A percentile compares a stretch with the other conserved stretches of the same genome.
phyloP scores from a whole-genome alignment of 202 grass and related monocot genomes.

The Eragrostis tef region DNA sequence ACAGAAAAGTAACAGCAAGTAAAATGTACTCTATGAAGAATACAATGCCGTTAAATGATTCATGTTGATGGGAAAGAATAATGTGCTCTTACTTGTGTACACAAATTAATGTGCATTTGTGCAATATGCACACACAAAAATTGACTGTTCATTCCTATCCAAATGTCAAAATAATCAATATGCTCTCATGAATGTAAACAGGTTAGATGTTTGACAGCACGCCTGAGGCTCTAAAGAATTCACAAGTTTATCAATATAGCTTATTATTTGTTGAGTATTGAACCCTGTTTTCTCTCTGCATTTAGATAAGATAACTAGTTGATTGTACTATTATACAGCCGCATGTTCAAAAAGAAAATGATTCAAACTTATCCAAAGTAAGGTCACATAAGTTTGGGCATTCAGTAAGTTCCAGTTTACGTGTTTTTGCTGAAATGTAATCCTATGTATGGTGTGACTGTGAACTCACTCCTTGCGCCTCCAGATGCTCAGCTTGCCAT shows the following conservation, averaged over 20 bases:
- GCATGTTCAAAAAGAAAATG: background rate
- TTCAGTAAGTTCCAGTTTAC: constrained; percentile 3
- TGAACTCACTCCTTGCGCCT: constrained; percentile 76
- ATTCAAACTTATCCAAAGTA: constrained; percentile 6
- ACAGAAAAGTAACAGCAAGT: background rate
- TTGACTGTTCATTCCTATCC: constrained; percentile 8
- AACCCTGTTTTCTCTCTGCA: background rate
- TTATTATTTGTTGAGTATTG: constrained; percentile 7
- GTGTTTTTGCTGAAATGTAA: constrained; percentile 11
- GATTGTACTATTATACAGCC: constrained; percentile 21
- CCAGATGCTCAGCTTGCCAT: constrained; percentile 93
- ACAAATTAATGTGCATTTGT: background rate
- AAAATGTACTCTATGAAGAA: constrained; percentile 14
- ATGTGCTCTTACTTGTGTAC: constrained; percentile 6
- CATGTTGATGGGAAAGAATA: background rate
- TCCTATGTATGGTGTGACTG: constrained; percentile 9
- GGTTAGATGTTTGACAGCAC: background rate
- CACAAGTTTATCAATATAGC: constrained; percentile 3
- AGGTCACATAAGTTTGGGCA: background rate
- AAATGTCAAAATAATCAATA: constrained; percentile 18
- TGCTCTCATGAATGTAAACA: background rate
- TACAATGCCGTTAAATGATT: background rate
- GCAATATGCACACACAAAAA: background rate
- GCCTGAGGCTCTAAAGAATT: background rate
- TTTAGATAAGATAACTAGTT: constrained; percentile 34